Conservation (phyloP, 2,329 filamentous ascomycete species). For the Hirsutella minnesotensis region DNA sequence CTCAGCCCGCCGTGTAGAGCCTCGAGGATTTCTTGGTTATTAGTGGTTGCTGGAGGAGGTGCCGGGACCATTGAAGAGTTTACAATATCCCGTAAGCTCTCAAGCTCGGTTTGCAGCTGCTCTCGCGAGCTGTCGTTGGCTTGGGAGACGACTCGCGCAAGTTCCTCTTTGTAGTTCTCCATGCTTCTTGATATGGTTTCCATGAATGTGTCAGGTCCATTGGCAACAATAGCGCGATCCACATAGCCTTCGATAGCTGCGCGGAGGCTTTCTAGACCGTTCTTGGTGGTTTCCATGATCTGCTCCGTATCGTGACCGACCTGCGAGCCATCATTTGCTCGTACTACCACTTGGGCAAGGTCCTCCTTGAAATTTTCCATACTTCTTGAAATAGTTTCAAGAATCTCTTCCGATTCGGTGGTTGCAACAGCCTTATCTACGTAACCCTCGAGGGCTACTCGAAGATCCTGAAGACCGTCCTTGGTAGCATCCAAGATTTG, state of each 20-base stretch:
- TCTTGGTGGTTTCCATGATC: conserved; percentile 75
- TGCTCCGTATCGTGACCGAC: conserved; percentile 78
- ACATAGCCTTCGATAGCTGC: conserved; percentile 72
- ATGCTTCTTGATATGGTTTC: conserved; percentile 54
- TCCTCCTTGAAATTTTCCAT: conserved; percentile 58
- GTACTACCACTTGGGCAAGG: conserved; percentile 42
- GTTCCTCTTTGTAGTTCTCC: conserved; percentile 54
- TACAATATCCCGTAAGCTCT: conserved; percentile 67
- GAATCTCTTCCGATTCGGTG: conserved; percentile 35
- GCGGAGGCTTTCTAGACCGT: conserved; percentile 73
- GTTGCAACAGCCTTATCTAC: conserved; percentile 51
- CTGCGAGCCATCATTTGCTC: neutral
- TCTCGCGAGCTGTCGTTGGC: conserved; percentile 39
- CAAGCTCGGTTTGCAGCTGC: conserved; percentile 70
- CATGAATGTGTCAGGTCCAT: conserved; percentile 68
- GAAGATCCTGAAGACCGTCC: conserved; percentile 41
- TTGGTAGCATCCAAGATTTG: conserved; percentile 61
- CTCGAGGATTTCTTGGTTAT: conserved; percentile 56
- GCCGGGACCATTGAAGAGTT: conserved; percentile 55
- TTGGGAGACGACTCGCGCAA: conserved; percentile 31
- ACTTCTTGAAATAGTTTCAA: conserved; percentile 51
- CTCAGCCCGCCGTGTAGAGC: conserved; percentile 62
- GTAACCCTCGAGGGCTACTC: conserved; percentile 69
- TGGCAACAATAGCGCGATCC: conserved; percentile 57
- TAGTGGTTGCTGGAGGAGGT: conserved; percentile 30